Base-by-base conservation (phyloP, 2,329 filamentous ascomycete genomes). In the Fusarium drepaniforme region DNA sequence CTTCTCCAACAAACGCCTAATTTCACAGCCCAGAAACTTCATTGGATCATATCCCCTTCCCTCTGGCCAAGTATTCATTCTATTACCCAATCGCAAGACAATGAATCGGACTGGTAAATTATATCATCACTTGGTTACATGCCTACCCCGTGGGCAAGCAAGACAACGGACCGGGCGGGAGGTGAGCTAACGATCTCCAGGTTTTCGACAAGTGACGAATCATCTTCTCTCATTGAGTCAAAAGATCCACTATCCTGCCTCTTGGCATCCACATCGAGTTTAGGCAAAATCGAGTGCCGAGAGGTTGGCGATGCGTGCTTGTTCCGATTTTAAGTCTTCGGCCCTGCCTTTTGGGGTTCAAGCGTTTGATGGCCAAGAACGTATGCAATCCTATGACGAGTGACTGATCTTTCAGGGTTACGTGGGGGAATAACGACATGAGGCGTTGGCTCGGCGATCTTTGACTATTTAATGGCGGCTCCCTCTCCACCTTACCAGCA, bases 281-380 rank as follows among this genome's bases (percentile, higher is more conserved):
- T 38, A 63, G 44, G 60, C 59, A 12, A 16, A 3, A 44, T 35
- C 28, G 33, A 62, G n/a, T 37, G 18, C 44, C 44, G 12, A 51
- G 60, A 33, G 23, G 23, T 11, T 56, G 46, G 46, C 28, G 51
- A 37, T 64, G 28, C 28, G 23, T 56, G 16, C 38, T 16, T 57
- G n/a, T 93, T 93, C 76, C 88, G 85, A 46, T 87, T 92, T 66
- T 91, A 83, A 28, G 76, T 85, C 49, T 64, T 86, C 12, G 82
- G 83, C 23, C 40, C 82, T 62, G 59, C 40, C 40, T 9, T 61
- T 61, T 33, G 23, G 21, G 42, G 21, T 12, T 6, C n/a, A 21
- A 3, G 7, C 9, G 15, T 18, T 46, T 46, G 42, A 15, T 49
- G 59, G 42, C 44, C 30, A 63, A 62, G 40, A 9, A 30, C 38